These are phyloP conservation scores for Hyphodiscus hymeniophilus DNA, from an alignment of 495 filamentous ascomycete genomes.

Conservation along the genomic window DNA sequence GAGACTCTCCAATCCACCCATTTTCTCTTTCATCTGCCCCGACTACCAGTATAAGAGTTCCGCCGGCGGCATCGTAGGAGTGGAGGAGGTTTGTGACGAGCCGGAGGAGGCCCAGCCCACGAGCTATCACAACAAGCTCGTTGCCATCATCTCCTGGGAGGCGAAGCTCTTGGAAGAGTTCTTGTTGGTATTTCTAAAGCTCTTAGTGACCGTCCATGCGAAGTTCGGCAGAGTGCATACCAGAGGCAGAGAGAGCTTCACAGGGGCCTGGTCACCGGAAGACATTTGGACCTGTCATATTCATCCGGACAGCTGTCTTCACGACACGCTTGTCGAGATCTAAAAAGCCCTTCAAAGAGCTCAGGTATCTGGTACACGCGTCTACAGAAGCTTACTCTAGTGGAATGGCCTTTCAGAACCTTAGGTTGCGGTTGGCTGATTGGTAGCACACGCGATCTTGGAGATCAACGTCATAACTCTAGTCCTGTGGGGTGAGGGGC, in stretches of 20 bases:
- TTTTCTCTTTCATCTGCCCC: conserved; percentile 93
- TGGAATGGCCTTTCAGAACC: too few relatives aligned
- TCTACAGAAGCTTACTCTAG: too few relatives aligned
- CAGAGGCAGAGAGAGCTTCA: conserved; percentile 89
- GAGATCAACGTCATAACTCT: not conserved
- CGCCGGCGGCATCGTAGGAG: conserved; percentile 91
- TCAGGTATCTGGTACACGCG: too few relatives aligned
- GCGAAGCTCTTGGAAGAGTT: conserved; percentile 84
- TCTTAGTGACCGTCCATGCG: too few relatives aligned
- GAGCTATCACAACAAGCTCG: conserved; percentile 84
- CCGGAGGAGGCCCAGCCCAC: conserved; percentile 84
- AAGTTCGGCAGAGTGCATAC: conserved; percentile 34
- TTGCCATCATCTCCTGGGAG: conserved; percentile 83
- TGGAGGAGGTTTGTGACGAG: conserved; percentile 91
- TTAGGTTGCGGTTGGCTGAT: too few relatives aligned
- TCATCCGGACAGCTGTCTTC: not conserved
- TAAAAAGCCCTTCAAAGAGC: not conserved
- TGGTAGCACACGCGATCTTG: too few relatives aligned
- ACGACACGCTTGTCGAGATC: not conserved
- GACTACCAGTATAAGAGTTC: conserved; percentile 82
- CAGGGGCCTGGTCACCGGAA: conserved; percentile 53
- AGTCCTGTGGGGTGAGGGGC: conserved; percentile 6
- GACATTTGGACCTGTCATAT: conserved; percentile 38
- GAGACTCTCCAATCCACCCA: conserved; percentile 84
- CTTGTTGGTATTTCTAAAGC: conserved; percentile 69